Base-by-base conservation (phyloP, 139 green algal species). In the Mychonastes homosphaera region DNA sequence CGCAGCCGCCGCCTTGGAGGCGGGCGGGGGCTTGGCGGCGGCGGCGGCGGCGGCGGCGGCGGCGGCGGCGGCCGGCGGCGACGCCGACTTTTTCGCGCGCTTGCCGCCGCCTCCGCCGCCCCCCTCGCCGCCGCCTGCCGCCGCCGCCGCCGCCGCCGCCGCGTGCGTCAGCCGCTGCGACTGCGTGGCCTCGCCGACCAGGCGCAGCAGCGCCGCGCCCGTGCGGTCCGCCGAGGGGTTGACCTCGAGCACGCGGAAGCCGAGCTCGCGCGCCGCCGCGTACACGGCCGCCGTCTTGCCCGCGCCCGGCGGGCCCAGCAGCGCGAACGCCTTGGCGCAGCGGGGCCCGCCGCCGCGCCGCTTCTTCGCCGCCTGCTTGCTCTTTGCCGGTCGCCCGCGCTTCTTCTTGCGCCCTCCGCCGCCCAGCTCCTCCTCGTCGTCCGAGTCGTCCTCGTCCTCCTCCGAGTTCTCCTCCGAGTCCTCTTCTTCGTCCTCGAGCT, bases 241-340 rank as follows among this genome's bases (percentile, higher is more conserved):
- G 6, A 82, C 71, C 64, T 82, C 75, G 21, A 77, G 52, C 48
- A 82, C 71, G 4, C 48, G 36, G 34, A 71, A 79, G 0, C 71
- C 71, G 53, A 79, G 54, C 64, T 77, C 75, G 43, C 64, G 46
- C 12, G 53, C 63, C 21, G 59, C 51, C 1, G 75, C 75, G 33
- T 64, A 71, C 10, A 70, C 72, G 0, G 59, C 50, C 3, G 75
- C 68, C 15, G 60, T 78, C 53, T 83, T 83, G 32, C 75, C 75
- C 27, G 36, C 58, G 39, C 72, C 75, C 8, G 27, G 15, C 0
- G 75, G 75, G 0, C 75, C 75, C 21, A 64, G 36, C 41, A 82
- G 38, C 40, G 75, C 46, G 23, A 78, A 4, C 8, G 55, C 67
- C 0, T 48, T 62, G 27, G 47, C 1, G 28, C 47, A 54, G 21